Base-by-base conservation (phyloP, 2,329 filamentous ascomycete genomes). In the Zymoseptoria tritici region DNA sequence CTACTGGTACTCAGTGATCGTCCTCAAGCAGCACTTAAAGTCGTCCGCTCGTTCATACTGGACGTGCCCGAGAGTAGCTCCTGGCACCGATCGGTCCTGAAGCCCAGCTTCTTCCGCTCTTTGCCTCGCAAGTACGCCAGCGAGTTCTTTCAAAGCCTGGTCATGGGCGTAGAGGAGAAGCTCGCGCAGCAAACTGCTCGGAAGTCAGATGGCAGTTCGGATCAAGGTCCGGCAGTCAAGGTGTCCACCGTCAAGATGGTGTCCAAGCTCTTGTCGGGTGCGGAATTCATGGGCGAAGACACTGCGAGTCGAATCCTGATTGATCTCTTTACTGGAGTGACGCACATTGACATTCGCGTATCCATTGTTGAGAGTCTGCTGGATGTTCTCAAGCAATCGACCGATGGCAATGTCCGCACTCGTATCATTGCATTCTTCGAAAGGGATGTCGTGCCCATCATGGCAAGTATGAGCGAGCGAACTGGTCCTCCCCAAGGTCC, bases 231-330 rank as follows among this genome's bases (percentile, higher is more conserved):
- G 0, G 59, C 64, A 16, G 62, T 78, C 53, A 78, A 78, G 57
- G 65, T 78, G 3, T 78, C 75, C 0, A 78, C 77, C 1, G 69
- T 77, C 52, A 78, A 79, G 55, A 67, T 74, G 50, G 68, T 79
- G 1, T 74, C 75, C 1, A 71, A 78, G 59, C 57, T 77, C 2
- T 64, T 78, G 16, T 60, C 71, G 5, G 62, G 68, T 9, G 65
- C 73, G 0, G 62, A 70, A 0, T 75, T 73, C 42, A 66, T 78
- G 9, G 68, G 71, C 5, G 64, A 71, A 16, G 57, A 66, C 0
- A 64, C 66, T 16, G 62, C 73, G 1, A 55, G 75, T 4, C 66
- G 69, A 0, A 60, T 76, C 0, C 64, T 79, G 4, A 55, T 64
- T 1, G 63, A 60, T 4, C 61, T 78, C 5, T 64, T 74, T 2